phyloP scores from a whole-genome alignment of 495 filamentous ascomycete genomes.

The Hyaloscypha hepaticicola region DNA sequence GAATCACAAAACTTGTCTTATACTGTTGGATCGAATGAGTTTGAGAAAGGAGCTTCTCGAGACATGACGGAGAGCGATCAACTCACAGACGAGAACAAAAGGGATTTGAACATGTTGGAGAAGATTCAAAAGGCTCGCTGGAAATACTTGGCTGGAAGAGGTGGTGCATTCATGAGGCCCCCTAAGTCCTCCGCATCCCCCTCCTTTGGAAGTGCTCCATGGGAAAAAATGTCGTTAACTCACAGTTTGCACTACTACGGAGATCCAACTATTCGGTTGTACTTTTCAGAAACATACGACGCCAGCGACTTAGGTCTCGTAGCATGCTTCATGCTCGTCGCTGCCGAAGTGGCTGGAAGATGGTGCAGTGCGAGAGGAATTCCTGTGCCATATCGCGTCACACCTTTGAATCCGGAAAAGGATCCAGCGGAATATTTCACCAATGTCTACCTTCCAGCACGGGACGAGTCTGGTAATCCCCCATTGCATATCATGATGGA shows the following conservation, averaged over 20 bases:
- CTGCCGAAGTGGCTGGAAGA: slow-evolving; percentile 65
- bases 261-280: slow-evolving; percentile 25
- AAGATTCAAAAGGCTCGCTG: slow-evolving; percentile 20
- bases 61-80: slow-evolving; percentile 8
- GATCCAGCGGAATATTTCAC: slow-evolving; percentile 34
- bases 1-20: slow-evolving; percentile 3
- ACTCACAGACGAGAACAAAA: slow-evolving; percentile 15
- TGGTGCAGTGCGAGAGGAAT: slow-evolving; percentile 77
- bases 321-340: slow-evolving; percentile 72
- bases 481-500: slow-evolving; percentile 29
- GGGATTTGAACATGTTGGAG: slow-evolving; percentile 20
- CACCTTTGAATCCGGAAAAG: slow-evolving; percentile 59
- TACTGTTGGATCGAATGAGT: not conserved
- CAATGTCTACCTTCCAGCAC: slow-evolving; percentile 35
- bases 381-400: slow-evolving; percentile 73
- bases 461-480: slow-evolving; percentile 31
- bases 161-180: slow-evolving; percentile 3
- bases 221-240: not conserved
- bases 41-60: not conserved
- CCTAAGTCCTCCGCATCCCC: not conserved
- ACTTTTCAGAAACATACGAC: not conserved
- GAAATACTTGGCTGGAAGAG: slow-evolving; percentile 10
- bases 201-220: slow-evolving; percentile 8
- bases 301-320: slow-evolving; percentile 34
- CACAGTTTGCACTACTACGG: slow-evolving; percentile 1